A percentile compares a stretch with the other conserved stretches of the same genome.
Evolutionary conservation across 2,329 filamentous ascomycete genomes (phyloP).

Genomic region (Leptosphaerulina australis): DNA sequence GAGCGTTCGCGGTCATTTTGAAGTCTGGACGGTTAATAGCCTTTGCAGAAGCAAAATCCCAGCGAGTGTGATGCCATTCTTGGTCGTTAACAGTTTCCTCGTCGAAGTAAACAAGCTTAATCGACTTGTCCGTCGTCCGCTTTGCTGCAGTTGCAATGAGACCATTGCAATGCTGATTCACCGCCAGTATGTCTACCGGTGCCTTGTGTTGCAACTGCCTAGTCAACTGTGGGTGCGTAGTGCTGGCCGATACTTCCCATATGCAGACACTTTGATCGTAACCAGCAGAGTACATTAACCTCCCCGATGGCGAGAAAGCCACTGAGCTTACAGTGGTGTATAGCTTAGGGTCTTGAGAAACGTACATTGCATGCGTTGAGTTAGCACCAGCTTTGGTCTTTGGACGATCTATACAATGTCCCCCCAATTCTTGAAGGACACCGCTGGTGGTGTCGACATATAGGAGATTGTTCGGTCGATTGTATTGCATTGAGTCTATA

Average conservation of each 20-base stretch:
- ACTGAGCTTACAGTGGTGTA: constrained; percentile 64
- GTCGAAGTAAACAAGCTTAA: constrained; percentile 41
- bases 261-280: constrained; percentile 59
- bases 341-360: constrained; percentile 58
- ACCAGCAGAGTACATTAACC: constrained; percentile 59
- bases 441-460: constrained; percentile 55
- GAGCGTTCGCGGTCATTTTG: constrained; percentile 39
- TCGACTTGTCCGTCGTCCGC: constrained; percentile 38
- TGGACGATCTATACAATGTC: constrained; percentile 57
- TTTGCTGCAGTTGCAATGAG: constrained; percentile 58
- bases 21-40: constrained; percentile 36
- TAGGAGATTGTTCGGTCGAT: constrained; percentile 62
- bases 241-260: constrained; percentile 46
- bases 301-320: constrained; percentile 56
- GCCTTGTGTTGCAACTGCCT: constrained; percentile 52
- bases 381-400: constrained; percentile 49
- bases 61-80: constrained; percentile 8
- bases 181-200: constrained; percentile 59
- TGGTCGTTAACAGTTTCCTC: constrained; percentile 19
- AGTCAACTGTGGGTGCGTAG: constrained; percentile 27
- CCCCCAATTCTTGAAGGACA: constrained; percentile 58
- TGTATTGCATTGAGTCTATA: constrained; percentile 64
- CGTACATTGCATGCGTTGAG: constrained; percentile 53
- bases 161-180: constrained; percentile 42
- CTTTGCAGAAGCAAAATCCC: constrained; percentile 39